Percentiles rank a stretch among this genome's conserved stretches.
Evolutionary conservation across 2,329 filamentous ascomycete species (phyloP).

Genomic region (Xylariaceae sp.): DNA sequence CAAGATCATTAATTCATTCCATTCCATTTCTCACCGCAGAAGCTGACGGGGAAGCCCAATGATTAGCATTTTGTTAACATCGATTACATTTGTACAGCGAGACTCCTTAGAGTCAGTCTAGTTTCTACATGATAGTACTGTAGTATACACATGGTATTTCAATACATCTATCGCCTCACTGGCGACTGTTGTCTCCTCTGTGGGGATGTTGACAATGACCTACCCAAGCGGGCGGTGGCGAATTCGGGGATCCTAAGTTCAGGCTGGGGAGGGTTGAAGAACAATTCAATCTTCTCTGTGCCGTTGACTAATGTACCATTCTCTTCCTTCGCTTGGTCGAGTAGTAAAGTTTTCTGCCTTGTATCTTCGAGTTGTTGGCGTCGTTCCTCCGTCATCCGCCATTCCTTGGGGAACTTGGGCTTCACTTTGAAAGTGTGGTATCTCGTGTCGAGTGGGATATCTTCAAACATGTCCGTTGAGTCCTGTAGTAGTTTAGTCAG

Average conservation of each 20-base stretch:
- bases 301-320: conserved; percentile 67
- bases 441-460: conserved; percentile 87
- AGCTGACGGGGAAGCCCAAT: background rate
- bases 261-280: conserved; percentile 34
- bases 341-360: conserved; percentile 57
- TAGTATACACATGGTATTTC: conserved; percentile 19
- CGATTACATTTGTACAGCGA: conserved; percentile 18
- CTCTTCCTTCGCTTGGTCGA: conserved; percentile 62
- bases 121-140: conserved; percentile 20
- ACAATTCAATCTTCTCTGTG: conserved; percentile 53
- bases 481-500: conserved; percentile 55
- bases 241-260: background rate
- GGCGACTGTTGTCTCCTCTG: background rate
- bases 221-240: conserved; percentile 1
- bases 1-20: background rate
- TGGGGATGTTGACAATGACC: background rate
- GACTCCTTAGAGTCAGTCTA: conserved; percentile 5
- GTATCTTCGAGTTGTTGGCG: conserved; percentile 68
- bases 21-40: no score
- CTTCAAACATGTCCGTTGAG: conserved; percentile 79
- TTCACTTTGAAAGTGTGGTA: conserved; percentile 76
- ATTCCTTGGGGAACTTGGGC: conserved; percentile 79
- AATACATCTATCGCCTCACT: conserved; percentile 9
- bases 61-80: background rate
- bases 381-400: conserved; percentile 78